Base-by-base conservation (phyloP, 768 basidiomycete genomes). In the Scleroderma bovista region DNA sequence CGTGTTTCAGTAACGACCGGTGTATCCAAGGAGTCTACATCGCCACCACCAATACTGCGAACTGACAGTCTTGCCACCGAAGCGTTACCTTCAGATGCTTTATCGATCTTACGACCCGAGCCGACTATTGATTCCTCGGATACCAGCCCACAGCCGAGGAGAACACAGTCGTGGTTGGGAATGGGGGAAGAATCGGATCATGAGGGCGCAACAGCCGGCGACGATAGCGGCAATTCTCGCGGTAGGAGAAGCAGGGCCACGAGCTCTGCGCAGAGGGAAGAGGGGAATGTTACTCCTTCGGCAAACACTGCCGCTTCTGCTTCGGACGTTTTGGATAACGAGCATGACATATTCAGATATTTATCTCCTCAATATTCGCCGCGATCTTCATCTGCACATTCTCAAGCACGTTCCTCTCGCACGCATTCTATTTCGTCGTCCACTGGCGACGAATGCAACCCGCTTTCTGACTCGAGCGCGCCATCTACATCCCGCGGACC, bases 151-250 rank as follows among this genome's bases (percentile, higher is more conserved):
- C 60, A 63, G 16, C 52, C 66, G 13, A 64, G 65, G 15, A 66
- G 66, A 43, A 75, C 77, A n/a, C 73, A 72, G 11, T 81, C 77
- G 16, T 84, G 82, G 83, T 83, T 85, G 54, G 63, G 73, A n/a
- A 63, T 65, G 22, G 75, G 64, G 36, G 73, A 73, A 11, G 74
- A 72, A 23, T 34, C 59, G 10, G 62, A 62, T 19, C 48, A 53
- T 7, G 59, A 40, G 24, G 55, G 51, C 36, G 40, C 47, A 19
- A 58, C 54, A 24, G 57, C 60, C 16, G 68, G 65, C 12, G 65
- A 64, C 11, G 61, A 57, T 43, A 52, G 53, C 12, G 47, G 58
- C 16, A 44, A 24, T 4, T 19, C 38, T 15, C 63, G 48, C 41
- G 57, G 57, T 38, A 56, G 54, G 40, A 51, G 47, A 45, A 63